Conservation (phyloP, 352 stramenopile genomes). For the Globisporangium apiculatum region DNA sequence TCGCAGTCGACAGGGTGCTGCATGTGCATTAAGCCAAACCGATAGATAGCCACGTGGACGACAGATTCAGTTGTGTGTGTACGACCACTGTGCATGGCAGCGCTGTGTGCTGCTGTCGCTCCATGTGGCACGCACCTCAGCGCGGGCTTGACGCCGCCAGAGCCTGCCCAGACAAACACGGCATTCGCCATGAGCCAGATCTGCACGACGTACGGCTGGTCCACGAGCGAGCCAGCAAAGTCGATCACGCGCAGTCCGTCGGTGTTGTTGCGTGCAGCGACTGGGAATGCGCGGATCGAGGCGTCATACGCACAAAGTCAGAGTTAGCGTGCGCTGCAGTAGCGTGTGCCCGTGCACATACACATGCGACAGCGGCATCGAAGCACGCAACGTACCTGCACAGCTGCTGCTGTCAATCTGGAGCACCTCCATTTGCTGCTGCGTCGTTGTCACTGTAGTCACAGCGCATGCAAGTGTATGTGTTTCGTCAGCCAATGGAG, state of each 20-base stretch:
- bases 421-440: constrained; percentile 5
- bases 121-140: constrained; percentile 16
- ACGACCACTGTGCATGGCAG: background rate
- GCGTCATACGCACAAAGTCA: background rate
- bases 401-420: constrained; percentile 2
- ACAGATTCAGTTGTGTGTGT: background rate
- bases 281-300: background rate
- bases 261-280: background rate
- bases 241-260: constrained; percentile 37
- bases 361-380: background rate
- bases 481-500: too few relatives aligned
- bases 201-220: constrained; percentile 64
- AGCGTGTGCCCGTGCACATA: background rate
- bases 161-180: constrained; percentile 78
- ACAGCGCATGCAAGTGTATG: background rate
- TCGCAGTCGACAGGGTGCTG: constrained; percentile 73
- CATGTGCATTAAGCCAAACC: background rate
- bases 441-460: background rate
- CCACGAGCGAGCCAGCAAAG: constrained; percentile 44
- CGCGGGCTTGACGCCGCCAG: constrained; percentile 31
- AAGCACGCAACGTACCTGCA: background rate
- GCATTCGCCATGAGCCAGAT: constrained; percentile 62
- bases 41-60: too few relatives aligned
- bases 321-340: background rate
- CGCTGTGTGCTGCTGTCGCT: too few relatives aligned